Evolutionary conservation across 78 protist species (phyloP).

Genomic region (Dictyostelium brefeldianum): DNA sequence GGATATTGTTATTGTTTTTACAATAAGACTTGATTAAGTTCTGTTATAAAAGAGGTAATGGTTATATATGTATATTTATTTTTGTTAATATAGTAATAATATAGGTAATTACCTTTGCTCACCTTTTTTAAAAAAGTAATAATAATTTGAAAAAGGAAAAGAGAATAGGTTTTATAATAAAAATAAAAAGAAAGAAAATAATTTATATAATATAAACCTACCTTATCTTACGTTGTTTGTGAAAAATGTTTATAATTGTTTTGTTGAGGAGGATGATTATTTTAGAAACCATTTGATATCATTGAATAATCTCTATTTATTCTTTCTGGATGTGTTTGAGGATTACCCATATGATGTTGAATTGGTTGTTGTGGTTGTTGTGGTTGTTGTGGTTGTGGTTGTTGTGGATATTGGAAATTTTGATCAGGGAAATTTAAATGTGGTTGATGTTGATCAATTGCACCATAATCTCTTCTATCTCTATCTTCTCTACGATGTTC

Average conservation of each 20-base stretch:
- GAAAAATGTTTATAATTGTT: no score
- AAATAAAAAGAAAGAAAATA: neutral
- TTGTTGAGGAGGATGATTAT: no score
- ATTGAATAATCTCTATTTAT: slow-evolving; percentile 28
- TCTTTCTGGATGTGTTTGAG: slow-evolving; percentile 19
- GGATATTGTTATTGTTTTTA: no score
- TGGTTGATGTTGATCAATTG: neutral
- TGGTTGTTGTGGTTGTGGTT: neutral
- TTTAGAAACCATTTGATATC: slow-evolving; percentile 9
- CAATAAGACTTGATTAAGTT: no score
- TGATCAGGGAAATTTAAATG: neutral
- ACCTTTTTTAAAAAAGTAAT: no score
- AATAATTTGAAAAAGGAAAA: neutral
- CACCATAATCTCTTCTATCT: slow-evolving; percentile 10
- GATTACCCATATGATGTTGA: neutral
- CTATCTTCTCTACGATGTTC: slow-evolving; percentile 1
- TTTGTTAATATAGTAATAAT: no score
- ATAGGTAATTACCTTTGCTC: no score
- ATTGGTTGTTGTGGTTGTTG: neutral
- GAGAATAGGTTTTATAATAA: neutral
- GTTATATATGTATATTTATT: no score
- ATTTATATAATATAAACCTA: neutral
- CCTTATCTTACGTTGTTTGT: neutral
- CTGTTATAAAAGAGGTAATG: no score
- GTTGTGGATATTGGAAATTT: slow-evolving; percentile 15